Conservation (phyloP, 2,329 filamentous ascomycete species). For the Alternaria sp. region DNA sequence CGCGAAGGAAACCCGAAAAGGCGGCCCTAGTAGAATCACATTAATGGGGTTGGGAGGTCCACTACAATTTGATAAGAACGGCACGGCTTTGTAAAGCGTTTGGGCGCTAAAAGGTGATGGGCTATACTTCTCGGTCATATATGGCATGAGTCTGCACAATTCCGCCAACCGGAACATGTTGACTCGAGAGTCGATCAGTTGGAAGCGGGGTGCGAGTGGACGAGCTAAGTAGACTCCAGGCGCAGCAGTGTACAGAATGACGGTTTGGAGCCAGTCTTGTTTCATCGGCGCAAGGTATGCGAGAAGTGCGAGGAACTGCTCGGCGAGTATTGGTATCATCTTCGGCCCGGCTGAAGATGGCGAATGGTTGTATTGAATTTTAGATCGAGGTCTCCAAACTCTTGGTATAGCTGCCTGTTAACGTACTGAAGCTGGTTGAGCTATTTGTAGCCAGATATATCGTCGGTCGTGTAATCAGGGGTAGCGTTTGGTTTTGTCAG, state of each 20-base stretch:
- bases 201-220: too few relatives aligned
- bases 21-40: background rate
- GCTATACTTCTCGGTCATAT: background rate
- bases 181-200: background rate
- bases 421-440: background rate
- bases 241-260: background rate
- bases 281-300: background rate
- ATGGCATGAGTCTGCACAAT: background rate
- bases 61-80: background rate
- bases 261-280: background rate
- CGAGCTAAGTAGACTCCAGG: too few relatives aligned
- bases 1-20: background rate
- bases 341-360: background rate
- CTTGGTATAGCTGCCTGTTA: background rate
- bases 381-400: background rate
- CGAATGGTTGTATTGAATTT: background rate
- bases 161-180: background rate
- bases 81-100: background rate
- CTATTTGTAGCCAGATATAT: background rate
- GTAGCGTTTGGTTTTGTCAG: background rate
- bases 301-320: background rate
- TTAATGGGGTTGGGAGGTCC: background rate
- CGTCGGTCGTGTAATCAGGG: background rate
- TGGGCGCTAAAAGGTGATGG: background rate
- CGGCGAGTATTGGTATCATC: background rate